These are phyloP conservation scores for Solanum sitiens DNA, from an alignment of 257 asterid species.

Conservation along the genomic window DNA sequence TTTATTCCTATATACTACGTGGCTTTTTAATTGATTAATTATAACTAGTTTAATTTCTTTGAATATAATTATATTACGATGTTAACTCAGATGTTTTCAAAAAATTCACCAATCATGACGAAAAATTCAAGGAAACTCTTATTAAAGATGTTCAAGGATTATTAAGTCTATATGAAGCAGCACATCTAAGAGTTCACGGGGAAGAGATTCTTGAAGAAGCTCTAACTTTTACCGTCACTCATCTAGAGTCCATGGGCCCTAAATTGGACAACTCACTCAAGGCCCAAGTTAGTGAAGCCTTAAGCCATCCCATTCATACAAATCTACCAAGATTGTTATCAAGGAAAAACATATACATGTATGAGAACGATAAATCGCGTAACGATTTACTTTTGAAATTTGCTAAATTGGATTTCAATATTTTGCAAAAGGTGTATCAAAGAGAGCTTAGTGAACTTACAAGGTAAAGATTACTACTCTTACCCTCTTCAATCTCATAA, in stretches of 20 bases:
- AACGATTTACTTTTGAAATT: not conserved
- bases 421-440: not conserved
- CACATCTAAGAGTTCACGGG: not conserved
- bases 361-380: not conserved
- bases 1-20: no score
- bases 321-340: not conserved
- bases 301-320: not conserved
- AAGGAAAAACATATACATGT: not conserved
- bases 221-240: not conserved
- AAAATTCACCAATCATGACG: not conserved
- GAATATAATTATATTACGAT: no score
- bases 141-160: not conserved
- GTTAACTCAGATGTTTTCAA: not conserved
- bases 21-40: no score
- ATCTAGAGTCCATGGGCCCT: not conserved
- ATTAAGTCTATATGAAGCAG: not conserved
- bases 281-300: not conserved
- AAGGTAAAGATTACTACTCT: not conserved
- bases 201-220: conserved; percentile 3
- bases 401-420: not conserved
- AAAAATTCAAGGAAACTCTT: not conserved
- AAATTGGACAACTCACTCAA: not conserved
- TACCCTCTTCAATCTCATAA: no score
- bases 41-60: no score
- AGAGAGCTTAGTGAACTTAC: not conserved